Conservation (phyloP, 1,284 basidiomycete species). For the Ceratobasidium sp. region DNA sequence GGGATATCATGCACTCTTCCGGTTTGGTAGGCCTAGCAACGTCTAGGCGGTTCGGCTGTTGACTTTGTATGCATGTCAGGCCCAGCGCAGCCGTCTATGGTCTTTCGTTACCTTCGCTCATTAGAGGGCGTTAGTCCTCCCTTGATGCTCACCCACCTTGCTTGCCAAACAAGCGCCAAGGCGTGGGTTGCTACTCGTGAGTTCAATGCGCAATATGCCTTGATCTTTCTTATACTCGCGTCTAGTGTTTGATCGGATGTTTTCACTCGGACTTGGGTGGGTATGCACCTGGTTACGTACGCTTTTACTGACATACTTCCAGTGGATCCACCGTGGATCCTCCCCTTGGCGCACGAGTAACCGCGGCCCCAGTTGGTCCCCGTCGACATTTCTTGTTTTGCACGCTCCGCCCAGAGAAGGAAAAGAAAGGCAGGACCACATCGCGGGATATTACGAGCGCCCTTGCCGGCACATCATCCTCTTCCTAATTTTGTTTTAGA, state of each 20-base stretch:
- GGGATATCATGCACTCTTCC: slow-evolving; percentile 84
- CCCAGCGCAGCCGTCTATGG: slow-evolving; percentile 86
- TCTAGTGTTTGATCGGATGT: slow-evolving; percentile 90
- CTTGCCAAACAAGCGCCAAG: slow-evolving; percentile 87
- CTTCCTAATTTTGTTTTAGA: not conserved
- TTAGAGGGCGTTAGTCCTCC: slow-evolving; percentile 84
- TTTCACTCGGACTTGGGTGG: slow-evolving; percentile 77
- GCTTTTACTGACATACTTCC: slow-evolving; percentile 50
- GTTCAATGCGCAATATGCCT: slow-evolving; percentile 46
- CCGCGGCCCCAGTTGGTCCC: slow-evolving; percentile 62
- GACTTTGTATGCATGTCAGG: slow-evolving; percentile 52
- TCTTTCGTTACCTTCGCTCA: slow-evolving; percentile 83
- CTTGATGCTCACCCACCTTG: slow-evolving; percentile 76
- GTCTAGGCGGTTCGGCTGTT: slow-evolving; percentile 34
- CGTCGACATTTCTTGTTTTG: slow-evolving; percentile 82
- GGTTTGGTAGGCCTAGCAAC: slow-evolving; percentile 67
- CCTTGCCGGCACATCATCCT: slow-evolving; percentile 19
- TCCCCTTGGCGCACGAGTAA: slow-evolving; percentile 26
- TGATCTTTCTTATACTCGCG: not conserved
- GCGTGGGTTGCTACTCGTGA: slow-evolving; percentile 81
- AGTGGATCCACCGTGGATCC: slow-evolving; percentile 46
- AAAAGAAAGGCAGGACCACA: slow-evolving; percentile 36
- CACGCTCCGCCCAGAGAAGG: slow-evolving; percentile 58
- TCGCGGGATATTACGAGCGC: slow-evolving; percentile 35
- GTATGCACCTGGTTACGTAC: slow-evolving; percentile 64